Evolutionary conservation across 2,329 filamentous ascomycete genomes (phyloP), one percentile per base, ranked within the genome.

Genomic region (Purpureocillium lavendulum): DNA sequence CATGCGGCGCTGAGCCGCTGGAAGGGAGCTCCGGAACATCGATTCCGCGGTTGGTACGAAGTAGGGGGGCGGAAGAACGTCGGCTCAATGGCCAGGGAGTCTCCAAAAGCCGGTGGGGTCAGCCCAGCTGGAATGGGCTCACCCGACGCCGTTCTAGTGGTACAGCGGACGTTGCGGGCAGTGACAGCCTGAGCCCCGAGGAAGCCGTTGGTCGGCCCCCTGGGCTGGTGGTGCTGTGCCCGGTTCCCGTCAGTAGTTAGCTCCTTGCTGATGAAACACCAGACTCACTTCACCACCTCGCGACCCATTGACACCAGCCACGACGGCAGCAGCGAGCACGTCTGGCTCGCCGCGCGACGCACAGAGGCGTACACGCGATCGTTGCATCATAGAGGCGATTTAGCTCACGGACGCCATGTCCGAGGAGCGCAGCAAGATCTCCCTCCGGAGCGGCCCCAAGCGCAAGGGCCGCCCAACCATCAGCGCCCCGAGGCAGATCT

Each of bases 401-500:
- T n/a, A 30, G 7, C 4, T 6, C 29, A 13, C 29, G 7, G 29
- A 29, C 12, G 53, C 41, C 49, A 82, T 82, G 77, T 78, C 76
- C 12, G 76, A 81, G 49, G 75, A 79, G 50, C 67, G 70, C 48
- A 71, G 67, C 57, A 77, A 74, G 59, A 75, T 79, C 49, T 82
- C 79, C 42, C 69, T 83, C 41, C 70, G 79, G 30, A 80, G 69
- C 56, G 75, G 74, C 21, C 57, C 65, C 40, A 81, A 80, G 60
- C 67, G 77, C 51, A 80, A 79, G 54, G 66, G 60, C 34, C 72
- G 77, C n/a, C 75, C 76, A 14, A 64, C 65, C 41, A 81, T 82
- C 55, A 80, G 76, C 55, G 72, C 77, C 7, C 76, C 77, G 21
- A 67, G 69, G 46, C 75, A 81, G 56, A 82, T 82, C 48, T 81